Conservation (phyloP, 129 eudicot species). For the Ambrosia trifida region DNA sequence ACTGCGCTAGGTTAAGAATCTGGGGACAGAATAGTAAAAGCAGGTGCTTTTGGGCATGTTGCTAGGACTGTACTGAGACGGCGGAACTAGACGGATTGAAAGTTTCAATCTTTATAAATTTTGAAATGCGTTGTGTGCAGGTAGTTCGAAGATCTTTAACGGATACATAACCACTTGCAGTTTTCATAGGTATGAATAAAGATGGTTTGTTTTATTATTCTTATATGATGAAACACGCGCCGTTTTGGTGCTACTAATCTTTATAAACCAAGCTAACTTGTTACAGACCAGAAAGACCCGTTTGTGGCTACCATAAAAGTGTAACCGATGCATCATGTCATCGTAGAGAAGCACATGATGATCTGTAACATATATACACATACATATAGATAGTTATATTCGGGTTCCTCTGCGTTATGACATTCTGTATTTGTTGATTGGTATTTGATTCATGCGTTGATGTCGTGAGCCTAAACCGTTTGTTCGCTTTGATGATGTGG, state of each 20-base stretch:
- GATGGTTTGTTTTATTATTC: neutral
- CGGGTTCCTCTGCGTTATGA: neutral
- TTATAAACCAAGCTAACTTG: neutral
- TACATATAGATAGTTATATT: neutral
- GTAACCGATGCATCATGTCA: neutral
- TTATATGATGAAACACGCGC: constrained; percentile 3
- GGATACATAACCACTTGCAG: constrained; percentile 38
- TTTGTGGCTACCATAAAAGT: neutral
- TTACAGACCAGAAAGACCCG: neutral
- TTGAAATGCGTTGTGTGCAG: constrained; percentile 62
- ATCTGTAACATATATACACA: neutral
- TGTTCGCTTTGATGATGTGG: constrained; percentile 2
- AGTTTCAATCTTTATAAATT: too few species aligned
- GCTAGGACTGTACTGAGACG: neutral
- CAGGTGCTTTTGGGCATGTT: constrained; percentile 7
- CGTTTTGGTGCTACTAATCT: neutral
- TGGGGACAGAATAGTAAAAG: neutral
- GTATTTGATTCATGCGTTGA: neutral
- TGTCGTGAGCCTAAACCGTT: neutral
- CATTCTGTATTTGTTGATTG: neutral
- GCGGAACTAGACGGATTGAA: too few species aligned
- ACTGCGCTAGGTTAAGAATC: neutral
- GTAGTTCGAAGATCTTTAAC: constrained; percentile 45
- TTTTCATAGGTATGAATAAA: constrained; percentile 53
- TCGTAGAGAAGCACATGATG: neutral